A percentile compares a stretch with the other conserved stretches of the same genome.
phyloP scores from a whole-genome alignment of 2,329 filamentous ascomycete genomes.

The Coniochaeta sp. region DNA sequence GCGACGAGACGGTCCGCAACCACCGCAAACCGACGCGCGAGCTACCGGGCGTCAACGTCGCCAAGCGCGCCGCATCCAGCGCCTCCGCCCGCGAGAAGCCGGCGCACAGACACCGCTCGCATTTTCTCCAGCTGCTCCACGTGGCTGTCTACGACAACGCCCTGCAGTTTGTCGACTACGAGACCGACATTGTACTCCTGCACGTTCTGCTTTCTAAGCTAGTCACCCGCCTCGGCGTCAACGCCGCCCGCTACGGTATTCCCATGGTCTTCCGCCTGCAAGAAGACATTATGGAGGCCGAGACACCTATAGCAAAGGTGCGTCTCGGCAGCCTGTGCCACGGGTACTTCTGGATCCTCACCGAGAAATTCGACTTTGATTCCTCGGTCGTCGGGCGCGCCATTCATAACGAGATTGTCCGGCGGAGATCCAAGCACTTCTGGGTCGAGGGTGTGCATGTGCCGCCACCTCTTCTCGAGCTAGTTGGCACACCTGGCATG shows the following conservation, averaged over 20 bases:
- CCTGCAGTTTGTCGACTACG: constrained; percentile 62
- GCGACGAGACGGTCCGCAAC: constrained; percentile 44
- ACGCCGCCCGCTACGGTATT: constrained; percentile 69
- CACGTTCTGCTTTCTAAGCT: constrained; percentile 71
- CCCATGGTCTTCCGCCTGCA: constrained; percentile 88
- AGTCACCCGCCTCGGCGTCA: constrained; percentile 73
- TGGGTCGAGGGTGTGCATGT: constrained; percentile 73
- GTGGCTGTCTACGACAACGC: constrained; percentile 86
- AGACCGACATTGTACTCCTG: constrained; percentile 68
- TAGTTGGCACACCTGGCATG: constrained; percentile 50
- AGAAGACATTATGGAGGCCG: constrained; percentile 67
- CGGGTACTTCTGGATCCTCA: constrained; percentile 79
- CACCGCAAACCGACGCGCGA: constrained; percentile 36
- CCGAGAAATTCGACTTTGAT: constrained; percentile 72
- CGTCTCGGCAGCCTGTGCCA: constrained; percentile 79
- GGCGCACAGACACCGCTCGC: constrained; percentile 47
- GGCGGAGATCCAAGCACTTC: constrained; percentile 65
- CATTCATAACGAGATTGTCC: constrained; percentile 68
- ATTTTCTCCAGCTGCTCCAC: constrained; percentile 76
- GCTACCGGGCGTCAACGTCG: constrained; percentile 31
- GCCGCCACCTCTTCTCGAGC: constrained; percentile 58
- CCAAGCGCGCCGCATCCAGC: constrained; percentile 61
- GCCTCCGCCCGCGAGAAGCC: constrained; percentile 56
- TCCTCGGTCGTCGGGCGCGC: constrained; percentile 60
- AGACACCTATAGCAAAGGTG: constrained; percentile 63